These are phyloP conservation scores for Hyaloscypha finlandica DNA, from an alignment of 495 filamentous ascomycete species.

Conservation along the genomic window DNA sequence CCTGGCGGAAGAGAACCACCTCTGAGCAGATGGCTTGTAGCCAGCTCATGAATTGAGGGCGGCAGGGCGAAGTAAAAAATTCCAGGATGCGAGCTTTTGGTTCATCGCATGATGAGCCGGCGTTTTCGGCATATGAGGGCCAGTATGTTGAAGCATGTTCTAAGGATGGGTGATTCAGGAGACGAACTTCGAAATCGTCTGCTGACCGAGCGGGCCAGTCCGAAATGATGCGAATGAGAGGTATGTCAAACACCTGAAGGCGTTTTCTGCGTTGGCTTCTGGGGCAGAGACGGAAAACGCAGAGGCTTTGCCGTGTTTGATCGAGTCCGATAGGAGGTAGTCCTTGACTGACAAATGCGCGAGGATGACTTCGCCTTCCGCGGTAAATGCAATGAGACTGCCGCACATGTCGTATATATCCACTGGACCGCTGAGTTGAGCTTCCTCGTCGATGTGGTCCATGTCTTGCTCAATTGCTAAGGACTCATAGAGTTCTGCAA, in stretches of 20 bases:
- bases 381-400: neutral
- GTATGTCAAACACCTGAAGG: neutral
- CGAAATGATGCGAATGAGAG: neutral
- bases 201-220: neutral
- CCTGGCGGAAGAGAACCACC: neutral
- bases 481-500: neutral
- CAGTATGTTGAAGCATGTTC: neutral
- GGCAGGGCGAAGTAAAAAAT: neutral
- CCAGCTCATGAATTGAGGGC: neutral
- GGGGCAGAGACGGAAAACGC: neutral
- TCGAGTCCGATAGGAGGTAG: neutral
- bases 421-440: neutral
- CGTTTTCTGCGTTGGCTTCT: neutral
- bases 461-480: neutral
- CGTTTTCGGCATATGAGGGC: neutral
- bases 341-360: conserved; percentile 5
- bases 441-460: neutral
- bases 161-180: neutral
- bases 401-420: neutral
- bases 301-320: neutral
- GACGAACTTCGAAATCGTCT: neutral
- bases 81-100: neutral
- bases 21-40: neutral
- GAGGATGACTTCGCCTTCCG: neutral
- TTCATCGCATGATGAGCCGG: neutral